Evolutionary conservation across 2,329 filamentous ascomycete species (phyloP), one percentile per base, ranked within the genome.

Genomic region (Cercospora sp.): DNA sequence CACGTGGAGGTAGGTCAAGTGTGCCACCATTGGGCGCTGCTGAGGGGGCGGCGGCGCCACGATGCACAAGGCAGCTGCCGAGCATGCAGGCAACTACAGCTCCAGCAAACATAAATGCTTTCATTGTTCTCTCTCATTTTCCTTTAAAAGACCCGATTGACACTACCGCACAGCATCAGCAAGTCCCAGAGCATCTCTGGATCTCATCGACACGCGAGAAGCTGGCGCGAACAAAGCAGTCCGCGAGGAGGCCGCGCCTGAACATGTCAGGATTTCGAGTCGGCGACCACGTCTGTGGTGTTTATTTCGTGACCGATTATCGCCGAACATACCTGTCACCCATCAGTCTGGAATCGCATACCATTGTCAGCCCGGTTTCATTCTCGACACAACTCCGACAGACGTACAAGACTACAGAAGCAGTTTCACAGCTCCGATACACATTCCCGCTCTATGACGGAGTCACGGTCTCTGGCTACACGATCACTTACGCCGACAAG

Each of bases 381-480:
- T 84, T 83, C 8, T 80, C 81, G 3, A 86, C 85, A n/a, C 77
- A 76, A 1, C 79, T 88, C 7, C 83, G 79, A 1, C 86, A 92
- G 76, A 88, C 81, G 0, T 93, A 91, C 72, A 77, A 82, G 72
- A 82, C 82, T 1, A 60, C 73, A 1, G 73, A 77, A 2, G 76
- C 80, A 9, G 84, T 89, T 67, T 74, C 81, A 8, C 81, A 91
- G 74, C 83, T 88, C 16, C 81, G 82, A 13, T 93, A 93, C 75
- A 84, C 84, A 0, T 93, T 93, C 69, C 91, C 91, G 0, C 82
- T 93, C 0, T 91, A 90, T 70, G 89, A 92, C 74, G 90, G 90
- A 9, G 88, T 91, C 16, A 89, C 87, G 6, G 87, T 93, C 0
- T 88, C 90, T 7, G 84, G 81, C 3, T 93, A 93, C 70, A 85